These are phyloP conservation scores for Colletotrichum destructivum DNA, from an alignment of 2,329 filamentous ascomycete genomes.

Conservation along the genomic window DNA sequence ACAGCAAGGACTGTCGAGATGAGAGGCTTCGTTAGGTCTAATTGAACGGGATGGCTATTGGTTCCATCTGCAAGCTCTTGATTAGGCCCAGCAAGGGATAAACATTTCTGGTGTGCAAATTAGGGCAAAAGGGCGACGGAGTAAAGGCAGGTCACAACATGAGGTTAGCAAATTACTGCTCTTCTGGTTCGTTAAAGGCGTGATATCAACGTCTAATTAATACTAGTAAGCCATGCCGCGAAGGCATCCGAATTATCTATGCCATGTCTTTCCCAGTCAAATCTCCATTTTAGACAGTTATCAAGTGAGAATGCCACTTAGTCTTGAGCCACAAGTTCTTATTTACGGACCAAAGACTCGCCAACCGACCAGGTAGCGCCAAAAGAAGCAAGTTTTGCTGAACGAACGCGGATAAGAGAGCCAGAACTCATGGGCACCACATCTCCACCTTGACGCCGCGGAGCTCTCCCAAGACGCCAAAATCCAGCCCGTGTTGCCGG, in stretches of 20 bases:
- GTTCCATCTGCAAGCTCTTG: constrained; percentile 49
- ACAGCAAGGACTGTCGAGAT: constrained; percentile 50
- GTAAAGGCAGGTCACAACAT: background rate
- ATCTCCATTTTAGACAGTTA: background rate
- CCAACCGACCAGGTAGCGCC: no score
- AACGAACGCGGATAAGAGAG: background rate
- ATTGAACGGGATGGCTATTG: constrained; percentile 64
- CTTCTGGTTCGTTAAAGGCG: accelerated
- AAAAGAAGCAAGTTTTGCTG: background rate
- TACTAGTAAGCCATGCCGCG: background rate
- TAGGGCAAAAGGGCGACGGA: background rate
- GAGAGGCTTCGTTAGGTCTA: constrained; percentile 63
- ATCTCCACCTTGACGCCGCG: constrained; percentile 47
- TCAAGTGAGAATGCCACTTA: background rate
- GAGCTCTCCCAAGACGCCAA: constrained; percentile 44
- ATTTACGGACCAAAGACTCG: background rate
- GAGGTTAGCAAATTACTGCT: no score
- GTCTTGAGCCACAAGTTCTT: background rate
- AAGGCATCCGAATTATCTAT: background rate
- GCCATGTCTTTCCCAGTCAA: background rate
- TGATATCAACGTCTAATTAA: background rate
- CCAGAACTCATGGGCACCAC: constrained; percentile 33
- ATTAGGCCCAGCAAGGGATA: background rate
- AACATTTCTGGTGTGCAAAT: background rate
- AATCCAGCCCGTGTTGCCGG: constrained; percentile 50